Conservation (phyloP, 78 protist species). For the Isochrysis galbana region DNA sequence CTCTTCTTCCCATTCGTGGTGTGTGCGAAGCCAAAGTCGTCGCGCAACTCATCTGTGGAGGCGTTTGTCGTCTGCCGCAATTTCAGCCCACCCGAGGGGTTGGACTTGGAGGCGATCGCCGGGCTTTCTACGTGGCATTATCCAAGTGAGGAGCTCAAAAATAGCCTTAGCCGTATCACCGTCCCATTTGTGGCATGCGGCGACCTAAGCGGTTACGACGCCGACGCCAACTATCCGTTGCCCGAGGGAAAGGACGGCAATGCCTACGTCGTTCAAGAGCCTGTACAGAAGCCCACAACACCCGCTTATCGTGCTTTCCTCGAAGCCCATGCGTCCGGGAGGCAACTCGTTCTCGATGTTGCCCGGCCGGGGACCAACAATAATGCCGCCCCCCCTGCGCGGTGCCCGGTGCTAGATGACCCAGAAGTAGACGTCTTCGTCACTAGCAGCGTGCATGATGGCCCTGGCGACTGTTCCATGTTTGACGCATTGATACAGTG, state of each 20-base stretch:
- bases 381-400: too few relatives aligned
- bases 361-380: too few relatives aligned
- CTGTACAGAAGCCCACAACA: neutral
- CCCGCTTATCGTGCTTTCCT: neutral
- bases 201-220: slow-evolving; percentile 77
- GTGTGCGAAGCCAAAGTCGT: slow-evolving; percentile 85
- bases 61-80: slow-evolving; percentile 67
- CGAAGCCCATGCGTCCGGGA: neutral
- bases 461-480: too few relatives aligned
- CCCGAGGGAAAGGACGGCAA: neutral
- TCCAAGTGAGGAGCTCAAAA: slow-evolving; percentile 14
- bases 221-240: slow-evolving; percentile 59
- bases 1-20: slow-evolving; percentile 83
- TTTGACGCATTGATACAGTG: too few relatives aligned
- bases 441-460: too few relatives aligned
- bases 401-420: too few relatives aligned
- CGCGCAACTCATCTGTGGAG: slow-evolving; percentile 80
- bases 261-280: neutral
- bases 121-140: slow-evolving; percentile 37
- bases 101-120: slow-evolving; percentile 47
- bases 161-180: neutral
- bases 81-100: slow-evolving; percentile 78
- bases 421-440: too few relatives aligned
- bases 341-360: neutral
- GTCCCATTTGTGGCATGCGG: slow-evolving; percentile 90